Conservation (phyloP, 495 filamentous ascomycete species). For the Hyaloscypha bicolor region DNA sequence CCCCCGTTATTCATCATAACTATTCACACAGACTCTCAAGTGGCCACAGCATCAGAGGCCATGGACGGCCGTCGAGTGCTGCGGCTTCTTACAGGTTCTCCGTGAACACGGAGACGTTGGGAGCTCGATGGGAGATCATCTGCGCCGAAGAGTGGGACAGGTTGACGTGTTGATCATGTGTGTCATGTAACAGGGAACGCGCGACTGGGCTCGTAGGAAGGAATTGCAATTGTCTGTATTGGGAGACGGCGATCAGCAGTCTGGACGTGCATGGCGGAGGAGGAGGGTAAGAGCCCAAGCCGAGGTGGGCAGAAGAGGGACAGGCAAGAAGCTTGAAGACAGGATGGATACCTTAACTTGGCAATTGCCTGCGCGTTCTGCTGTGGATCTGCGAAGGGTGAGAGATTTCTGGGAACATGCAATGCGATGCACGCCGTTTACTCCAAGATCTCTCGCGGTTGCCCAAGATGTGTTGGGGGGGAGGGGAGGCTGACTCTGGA, state of each 20-base stretch:
- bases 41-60: slow-evolving; percentile 30
- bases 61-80: slow-evolving; percentile 34
- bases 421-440: slow-evolving; percentile 3
- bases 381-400: background rate
- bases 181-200: slow-evolving; percentile 16
- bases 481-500: background rate
- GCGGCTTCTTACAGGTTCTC: slow-evolving; percentile 34
- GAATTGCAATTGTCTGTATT: slow-evolving; percentile 2
- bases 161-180: slow-evolving; percentile 32
- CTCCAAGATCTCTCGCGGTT: background rate
- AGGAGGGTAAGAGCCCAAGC: slow-evolving; percentile 4
- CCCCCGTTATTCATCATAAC: slow-evolving; percentile 28
- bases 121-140: slow-evolving; percentile 30
- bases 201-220: slow-evolving; percentile 16
- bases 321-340: slow-evolving; percentile 11
- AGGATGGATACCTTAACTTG: slow-evolving; percentile 12
- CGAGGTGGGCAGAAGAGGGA: background rate
- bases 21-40: slow-evolving; percentile 29
- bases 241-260: slow-evolving; percentile 10
- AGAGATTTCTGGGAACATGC: slow-evolving; percentile 1
- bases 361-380: background rate
- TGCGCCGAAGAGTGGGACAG: slow-evolving; percentile 29
- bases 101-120: slow-evolving; percentile 28
- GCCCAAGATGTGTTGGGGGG: background rate
- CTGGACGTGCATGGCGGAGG: background rate